Base-by-base conservation (phyloP, 2,329 filamentous ascomycete genomes). In the Phoma sp. region DNA sequence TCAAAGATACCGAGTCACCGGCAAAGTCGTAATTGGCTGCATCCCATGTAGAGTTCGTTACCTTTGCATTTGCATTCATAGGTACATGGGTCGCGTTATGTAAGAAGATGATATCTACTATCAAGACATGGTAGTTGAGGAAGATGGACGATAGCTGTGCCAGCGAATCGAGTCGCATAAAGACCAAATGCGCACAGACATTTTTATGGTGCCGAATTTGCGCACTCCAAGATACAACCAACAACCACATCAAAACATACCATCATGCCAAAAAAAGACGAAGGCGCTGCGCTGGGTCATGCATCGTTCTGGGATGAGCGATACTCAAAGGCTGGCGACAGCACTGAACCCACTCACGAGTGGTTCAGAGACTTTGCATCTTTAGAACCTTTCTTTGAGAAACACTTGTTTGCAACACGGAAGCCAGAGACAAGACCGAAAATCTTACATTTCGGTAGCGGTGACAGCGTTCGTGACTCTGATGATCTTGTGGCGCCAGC, bases 221-320 rank as follows among this genome's bases (percentile, higher is more conserved):
- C 42, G 23, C n/a, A 9, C 22, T 23, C 24, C 4, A 52, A 39
- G 22, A n/a, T n/a, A 18, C 10, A 5, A 36, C n/a, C 33, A 32
- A 33, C 40, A 22, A 45, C 27, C 18, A 32, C 27, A 30, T 23
- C 42, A 36, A n/a, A 2, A 13, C 18, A 18, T 25, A 24, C 27
- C 29, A 46, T 10, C 1, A 56, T 60, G 52, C 53, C 45, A 1
- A 60, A 52, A 32, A 53, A 48, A 25, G 47, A 57, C 23, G 47
- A 58, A n/a, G 47, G 47, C 23, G 49, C 49, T 30, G 57, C 52
- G 3, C 41, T 62, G 1, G 55, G 55, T 8, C 36, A 52, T 49
- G 41, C 52, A 10, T 55, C 47, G 2, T 84, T 80, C 65, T 85
- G 82, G 82, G 77, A 85, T 61, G 64, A 74, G 44, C 76, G 78